Evolutionary conservation across 768 basidiomycete species (phyloP), one percentile per base, ranked within the genome.

Genomic region (Suillus variegatus): DNA sequence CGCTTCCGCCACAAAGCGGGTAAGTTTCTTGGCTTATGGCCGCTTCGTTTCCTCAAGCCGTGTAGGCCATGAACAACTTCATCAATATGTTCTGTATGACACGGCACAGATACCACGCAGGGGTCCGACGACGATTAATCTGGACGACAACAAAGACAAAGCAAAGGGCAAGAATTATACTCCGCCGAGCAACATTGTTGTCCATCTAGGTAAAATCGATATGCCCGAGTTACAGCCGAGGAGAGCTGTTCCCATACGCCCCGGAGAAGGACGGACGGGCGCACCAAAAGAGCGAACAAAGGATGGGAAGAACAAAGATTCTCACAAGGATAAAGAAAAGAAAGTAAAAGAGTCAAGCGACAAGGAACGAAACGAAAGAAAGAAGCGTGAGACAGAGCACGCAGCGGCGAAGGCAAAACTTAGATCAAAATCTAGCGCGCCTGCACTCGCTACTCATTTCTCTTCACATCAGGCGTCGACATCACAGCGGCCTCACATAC

Each of bases 121-220:
- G 69, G 88, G 86, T 2, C 88, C 89, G 2, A 82, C 79, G 52
- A 80, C 88, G 22, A 93, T 94, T 69, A 89, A 90, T 58, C 79
- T 92, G 32, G 84, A 93, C 70, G 75, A 77, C 43, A 67, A 72
- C 0, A 66, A 68, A 6, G 64, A 68, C 36, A 88, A 88, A 73
- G 68, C 65, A 43, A 80, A 81, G 46, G 78, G 72, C n/a, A 81
- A 81, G 64, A 73, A 73, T 52, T 93, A 94, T 72, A 76, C 79
- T 3, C 92, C 93, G 1, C 93, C 92, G 1, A 82, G 81, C 41
- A 87, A 83, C 66, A 81, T 95, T 0, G 83, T 82, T 0, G 82
- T 94, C 2, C 92, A 94, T 74, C 76, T 95, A 20, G 92, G 92
- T 81, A 94, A 94, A 81, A 93, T 95, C 57, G 81, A 88, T 16